Evolutionary conservation across 768 basidiomycete genomes (phyloP).

Genomic region (Pleurotus djamor): DNA sequence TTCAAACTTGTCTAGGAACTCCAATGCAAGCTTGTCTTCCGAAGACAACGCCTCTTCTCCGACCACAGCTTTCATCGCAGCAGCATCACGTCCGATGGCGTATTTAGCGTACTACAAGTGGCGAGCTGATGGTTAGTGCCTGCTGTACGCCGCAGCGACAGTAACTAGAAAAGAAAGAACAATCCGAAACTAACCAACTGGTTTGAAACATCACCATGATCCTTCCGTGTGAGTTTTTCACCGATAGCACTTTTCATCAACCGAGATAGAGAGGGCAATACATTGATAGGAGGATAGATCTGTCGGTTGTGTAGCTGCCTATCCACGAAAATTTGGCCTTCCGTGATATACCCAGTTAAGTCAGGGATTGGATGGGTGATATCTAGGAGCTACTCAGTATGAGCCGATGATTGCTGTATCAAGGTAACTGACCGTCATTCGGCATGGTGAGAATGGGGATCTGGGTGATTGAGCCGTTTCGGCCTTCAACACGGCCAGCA

Average conservation of each 20-base stretch:
- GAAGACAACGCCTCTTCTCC: slow-evolving; percentile 95
- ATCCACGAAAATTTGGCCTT: slow-evolving; percentile 99
- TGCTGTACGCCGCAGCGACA: slow-evolving; percentile 1
- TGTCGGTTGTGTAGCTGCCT: slow-evolving; percentile 95
- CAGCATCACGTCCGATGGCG: slow-evolving; percentile 95
- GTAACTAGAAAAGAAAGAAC: neutral
- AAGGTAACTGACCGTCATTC: slow-evolving; percentile 81
- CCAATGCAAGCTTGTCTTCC: slow-evolving; percentile 95
- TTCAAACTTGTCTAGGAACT: slow-evolving; percentile 98
- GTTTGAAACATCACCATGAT: slow-evolving; percentile 99
- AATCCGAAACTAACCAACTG: slow-evolving; percentile 68
- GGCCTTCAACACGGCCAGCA: slow-evolving; percentile 95
- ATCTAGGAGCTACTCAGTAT: slow-evolving; percentile 45
- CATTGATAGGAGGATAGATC: slow-evolving; percentile 99
- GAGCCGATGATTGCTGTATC: neutral
- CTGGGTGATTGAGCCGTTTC: slow-evolving; percentile 99
- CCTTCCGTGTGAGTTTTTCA: slow-evolving; percentile 94
- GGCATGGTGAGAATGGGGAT: slow-evolving; percentile 99
- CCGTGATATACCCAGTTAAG: slow-evolving; percentile 98
- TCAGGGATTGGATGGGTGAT: slow-evolving; percentile 99
- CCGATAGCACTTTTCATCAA: slow-evolving; percentile 99
- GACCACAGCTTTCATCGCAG: slow-evolving; percentile 98
- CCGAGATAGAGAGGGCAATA: slow-evolving; percentile 96
- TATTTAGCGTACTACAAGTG: slow-evolving; percentile 88
- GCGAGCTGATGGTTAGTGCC: slow-evolving; percentile 13